Evolutionary conservation across 768 basidiomycete genomes (phyloP).

Genomic region (Russula foetens): DNA sequence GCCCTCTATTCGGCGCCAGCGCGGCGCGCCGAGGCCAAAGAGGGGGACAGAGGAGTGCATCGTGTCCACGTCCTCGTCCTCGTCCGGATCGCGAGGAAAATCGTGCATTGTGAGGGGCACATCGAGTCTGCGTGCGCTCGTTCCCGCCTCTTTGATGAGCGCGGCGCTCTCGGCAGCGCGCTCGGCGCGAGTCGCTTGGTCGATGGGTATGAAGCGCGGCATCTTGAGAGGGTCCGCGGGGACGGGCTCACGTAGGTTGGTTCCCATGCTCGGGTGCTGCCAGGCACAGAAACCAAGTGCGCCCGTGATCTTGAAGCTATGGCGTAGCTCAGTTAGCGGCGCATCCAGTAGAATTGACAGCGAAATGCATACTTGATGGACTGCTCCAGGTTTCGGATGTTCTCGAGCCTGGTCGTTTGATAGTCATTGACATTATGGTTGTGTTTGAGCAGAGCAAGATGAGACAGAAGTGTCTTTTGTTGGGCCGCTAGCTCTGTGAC

Average conservation of each 20-base stretch:
- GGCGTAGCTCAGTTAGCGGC: neutral
- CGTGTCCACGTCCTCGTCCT: neutral
- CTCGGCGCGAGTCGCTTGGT: neutral
- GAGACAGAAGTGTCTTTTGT: neutral
- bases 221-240: conserved; percentile 5
- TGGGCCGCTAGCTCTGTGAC: conserved; percentile 6
- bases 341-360: neutral
- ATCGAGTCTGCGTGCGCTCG: conserved; percentile 1
- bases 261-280: conserved; percentile 8
- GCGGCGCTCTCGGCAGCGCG: conserved; percentile 3
- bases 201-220: neutral
- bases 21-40: conserved; percentile 1
- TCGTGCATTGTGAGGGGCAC: conserved; percentile 9
- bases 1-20: conserved; percentile 6
- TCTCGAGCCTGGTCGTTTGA: conserved; percentile 9
- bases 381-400: conserved; percentile 11
- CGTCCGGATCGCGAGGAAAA: conserved; percentile 1
- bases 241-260: conserved; percentile 14
- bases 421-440: conserved; percentile 13
- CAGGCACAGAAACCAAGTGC: conserved; percentile 4
- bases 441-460: conserved; percentile 1
- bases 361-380: conserved; percentile 7
- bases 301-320: conserved; percentile 7
- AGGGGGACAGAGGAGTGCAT: neutral
- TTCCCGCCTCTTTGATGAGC: conserved; percentile 6